Evolutionary conservation across 106 monocot species (phyloP).

Genomic region (Apostasia ramifera): DNA sequence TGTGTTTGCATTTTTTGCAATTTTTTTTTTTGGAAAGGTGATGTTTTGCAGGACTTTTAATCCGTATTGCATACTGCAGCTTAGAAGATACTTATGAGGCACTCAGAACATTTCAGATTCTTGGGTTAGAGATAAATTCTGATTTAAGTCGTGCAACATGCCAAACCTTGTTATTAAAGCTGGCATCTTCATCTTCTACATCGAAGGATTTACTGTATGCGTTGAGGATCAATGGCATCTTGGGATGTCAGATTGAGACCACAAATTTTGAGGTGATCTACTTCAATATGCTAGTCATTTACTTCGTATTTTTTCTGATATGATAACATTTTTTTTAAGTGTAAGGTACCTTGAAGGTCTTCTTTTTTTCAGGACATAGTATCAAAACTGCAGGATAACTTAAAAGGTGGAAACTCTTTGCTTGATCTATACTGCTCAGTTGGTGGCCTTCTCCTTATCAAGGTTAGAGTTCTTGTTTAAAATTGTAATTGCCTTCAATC

Average conservation of each 20-base stretch:
- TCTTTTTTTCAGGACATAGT: constrained; percentile 35
- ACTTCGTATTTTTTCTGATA: not conserved
- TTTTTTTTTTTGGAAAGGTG: not conserved
- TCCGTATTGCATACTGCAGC: constrained; percentile 30
- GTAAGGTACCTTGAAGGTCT: not conserved
- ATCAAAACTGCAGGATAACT: constrained; percentile 41
- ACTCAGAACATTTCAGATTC: constrained; percentile 70
- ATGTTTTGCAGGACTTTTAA: not conserved
- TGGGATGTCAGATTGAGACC: constrained; percentile 46
- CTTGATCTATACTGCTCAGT: constrained; percentile 56
- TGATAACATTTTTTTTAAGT: not conserved
- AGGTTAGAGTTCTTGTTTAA: constrained; percentile 32
- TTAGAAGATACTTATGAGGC: constrained; percentile 82
- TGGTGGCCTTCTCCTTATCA: constrained; percentile 60
- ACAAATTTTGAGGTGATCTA: constrained; percentile 35
- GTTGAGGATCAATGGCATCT: constrained; percentile 48
- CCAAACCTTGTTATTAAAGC: constrained; percentile 31
- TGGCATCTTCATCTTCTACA: constrained; percentile 34
- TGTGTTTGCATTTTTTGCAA: too few species aligned
- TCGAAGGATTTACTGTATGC: constrained; percentile 55
- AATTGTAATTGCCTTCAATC: not conserved
- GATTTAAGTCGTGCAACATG: constrained; percentile 32
- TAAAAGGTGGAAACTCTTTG: constrained; percentile 56
- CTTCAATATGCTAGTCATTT: not conserved
- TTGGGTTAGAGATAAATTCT: constrained; percentile 33